phyloP scores from a whole-genome alignment of 371 early-diverging fungal species.

The Mucor piriformis region DNA sequence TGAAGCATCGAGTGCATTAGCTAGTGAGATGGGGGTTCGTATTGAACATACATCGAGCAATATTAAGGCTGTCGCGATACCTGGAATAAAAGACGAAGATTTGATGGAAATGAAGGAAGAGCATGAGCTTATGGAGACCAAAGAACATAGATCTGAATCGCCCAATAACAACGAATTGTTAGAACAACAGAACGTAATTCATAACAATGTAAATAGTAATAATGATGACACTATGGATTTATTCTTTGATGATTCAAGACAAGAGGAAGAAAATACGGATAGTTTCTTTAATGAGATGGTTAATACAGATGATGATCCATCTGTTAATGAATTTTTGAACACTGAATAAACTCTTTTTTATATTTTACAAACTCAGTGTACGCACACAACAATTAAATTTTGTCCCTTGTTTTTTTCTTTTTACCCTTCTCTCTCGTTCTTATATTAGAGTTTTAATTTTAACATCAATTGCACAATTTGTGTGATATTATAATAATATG shows the following conservation, averaged over 20 bases:
- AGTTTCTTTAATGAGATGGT: constrained; percentile 56
- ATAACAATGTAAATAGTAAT: constrained; percentile 3
- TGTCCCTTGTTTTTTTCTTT: not conserved
- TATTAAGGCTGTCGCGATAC: constrained; percentile 28
- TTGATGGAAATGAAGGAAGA: not conserved
- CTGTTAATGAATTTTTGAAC: constrained; percentile 44
- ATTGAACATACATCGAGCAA: constrained; percentile 31
- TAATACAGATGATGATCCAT: constrained; percentile 45
- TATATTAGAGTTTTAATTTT: not conserved
- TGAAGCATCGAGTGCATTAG: constrained; percentile 14
- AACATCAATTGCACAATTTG: too few species aligned
- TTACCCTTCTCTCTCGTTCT: not conserved
- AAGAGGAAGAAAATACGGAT: constrained; percentile 26
- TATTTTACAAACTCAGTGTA: not conserved
- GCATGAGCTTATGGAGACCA: not conserved
- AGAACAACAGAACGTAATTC: not conserved
- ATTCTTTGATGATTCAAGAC: constrained; percentile 27
- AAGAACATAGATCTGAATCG: not conserved
- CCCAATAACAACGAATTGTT: not conserved
- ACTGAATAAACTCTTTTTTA: constrained; percentile 11
- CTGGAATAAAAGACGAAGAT: constrained; percentile 37
- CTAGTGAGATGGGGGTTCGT: constrained; percentile 22
- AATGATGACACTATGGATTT: constrained; percentile 25
- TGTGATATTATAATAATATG: not conserved
- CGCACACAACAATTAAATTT: not conserved